Conservation (phyloP, 1,284 basidiomycete species). For the Quambalaria eucalypti region DNA sequence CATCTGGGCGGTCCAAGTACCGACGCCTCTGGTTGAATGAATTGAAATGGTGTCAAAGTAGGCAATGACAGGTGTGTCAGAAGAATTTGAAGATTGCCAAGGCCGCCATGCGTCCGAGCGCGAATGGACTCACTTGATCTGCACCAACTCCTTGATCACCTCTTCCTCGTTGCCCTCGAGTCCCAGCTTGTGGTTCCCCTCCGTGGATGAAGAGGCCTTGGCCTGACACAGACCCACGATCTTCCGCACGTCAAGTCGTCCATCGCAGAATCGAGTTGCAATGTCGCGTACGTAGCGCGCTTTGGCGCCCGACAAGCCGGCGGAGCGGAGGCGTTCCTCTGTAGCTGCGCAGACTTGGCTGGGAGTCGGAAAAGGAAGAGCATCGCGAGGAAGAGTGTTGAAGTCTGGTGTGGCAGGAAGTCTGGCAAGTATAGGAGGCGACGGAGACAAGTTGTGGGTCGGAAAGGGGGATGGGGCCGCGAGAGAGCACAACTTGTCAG, state of each 20-base stretch:
- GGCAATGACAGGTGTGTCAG: neutral
- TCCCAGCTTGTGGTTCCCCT: too few relatives aligned
- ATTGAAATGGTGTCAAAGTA: neutral
- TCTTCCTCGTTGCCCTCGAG: conserved; percentile 29
- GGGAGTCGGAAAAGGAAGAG: conserved; percentile 39
- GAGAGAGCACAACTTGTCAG: too few relatives aligned
- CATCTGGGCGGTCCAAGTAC: conserved; percentile 45
- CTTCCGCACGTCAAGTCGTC: conserved; percentile 31
- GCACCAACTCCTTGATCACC: conserved; percentile 28
- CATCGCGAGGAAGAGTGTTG: conserved; percentile 24
- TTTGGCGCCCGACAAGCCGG: conserved; percentile 39
- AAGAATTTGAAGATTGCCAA: neutral
- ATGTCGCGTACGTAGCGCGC: conserved; percentile 41
- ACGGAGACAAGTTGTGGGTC: too few relatives aligned
- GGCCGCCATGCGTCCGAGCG: neutral
- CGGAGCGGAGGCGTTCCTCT: conserved; percentile 28
- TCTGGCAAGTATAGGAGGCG: conserved; percentile 21
- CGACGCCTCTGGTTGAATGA: conserved; percentile 20
- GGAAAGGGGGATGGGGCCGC: too few relatives aligned
- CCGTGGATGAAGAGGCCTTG: too few relatives aligned
- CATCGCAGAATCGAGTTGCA: conserved; percentile 32
- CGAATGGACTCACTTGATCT: conserved; percentile 47
- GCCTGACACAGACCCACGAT: too few relatives aligned
- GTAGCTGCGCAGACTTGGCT: conserved; percentile 25
- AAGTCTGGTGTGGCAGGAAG: conserved; percentile 37